Evolutionary conservation across 23 red algal genomes (phyloP).

Genomic region (Cyanidiococcus yangmingshanensis): DNA sequence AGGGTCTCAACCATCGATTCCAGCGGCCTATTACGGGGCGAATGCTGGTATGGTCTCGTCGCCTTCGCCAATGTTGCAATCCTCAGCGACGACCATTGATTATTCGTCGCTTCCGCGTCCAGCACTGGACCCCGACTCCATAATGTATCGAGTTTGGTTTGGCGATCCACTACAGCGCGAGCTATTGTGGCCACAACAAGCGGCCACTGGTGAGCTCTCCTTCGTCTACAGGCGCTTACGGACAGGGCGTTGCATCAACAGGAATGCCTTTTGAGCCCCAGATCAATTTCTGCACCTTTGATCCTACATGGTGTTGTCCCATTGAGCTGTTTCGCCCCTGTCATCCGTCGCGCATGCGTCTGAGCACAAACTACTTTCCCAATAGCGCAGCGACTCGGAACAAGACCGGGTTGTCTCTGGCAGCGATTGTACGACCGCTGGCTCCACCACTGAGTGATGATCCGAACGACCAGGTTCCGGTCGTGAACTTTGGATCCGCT

Average conservation of each 20-base stretch:
- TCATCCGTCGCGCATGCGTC: slow-evolving; percentile 33
- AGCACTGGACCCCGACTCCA: slow-evolving; percentile 8
- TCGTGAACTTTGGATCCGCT: slow-evolving; percentile 87
- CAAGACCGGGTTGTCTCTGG: slow-evolving; percentile 77
- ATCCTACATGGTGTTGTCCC: slow-evolving; percentile 34
- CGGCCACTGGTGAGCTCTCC: not conserved
- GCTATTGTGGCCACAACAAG: not conserved
- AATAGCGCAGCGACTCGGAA: slow-evolving; percentile 29
- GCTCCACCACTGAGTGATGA: slow-evolving; percentile 20
- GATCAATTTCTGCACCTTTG: slow-evolving; percentile 5
- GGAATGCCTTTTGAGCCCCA: not conserved
- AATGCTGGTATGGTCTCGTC: not conserved
- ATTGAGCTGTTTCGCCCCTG: slow-evolving; percentile 50
- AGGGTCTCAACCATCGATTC: too few relatives aligned
- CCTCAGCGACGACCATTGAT: not conserved
- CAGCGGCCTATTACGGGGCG: not conserved
- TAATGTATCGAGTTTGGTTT: slow-evolving; percentile 5
- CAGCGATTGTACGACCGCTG: slow-evolving; percentile 79
- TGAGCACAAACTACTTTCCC: slow-evolving; percentile 53
- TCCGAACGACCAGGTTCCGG: slow-evolving; percentile 31
- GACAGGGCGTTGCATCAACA: not conserved
- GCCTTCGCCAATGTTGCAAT: not conserved
- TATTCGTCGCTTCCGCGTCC: not conserved
- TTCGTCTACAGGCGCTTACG: not conserved
- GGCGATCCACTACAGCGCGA: not conserved